Conservation (phyloP, 1,284 basidiomycete species). For the Spongispora temasekensis region DNA sequence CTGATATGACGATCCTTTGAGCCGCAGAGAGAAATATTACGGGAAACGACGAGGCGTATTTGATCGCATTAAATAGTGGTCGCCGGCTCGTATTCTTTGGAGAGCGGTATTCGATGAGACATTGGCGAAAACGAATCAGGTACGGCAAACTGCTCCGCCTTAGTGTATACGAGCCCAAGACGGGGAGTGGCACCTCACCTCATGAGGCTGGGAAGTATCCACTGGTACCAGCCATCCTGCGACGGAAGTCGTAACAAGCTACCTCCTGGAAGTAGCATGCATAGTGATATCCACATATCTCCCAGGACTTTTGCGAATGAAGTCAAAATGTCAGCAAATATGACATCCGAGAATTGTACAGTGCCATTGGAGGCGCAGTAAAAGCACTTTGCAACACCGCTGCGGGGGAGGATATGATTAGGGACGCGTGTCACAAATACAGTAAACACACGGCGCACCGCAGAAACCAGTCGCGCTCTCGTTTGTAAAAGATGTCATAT, state of each 20-base stretch:
- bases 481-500: constrained; percentile 62
- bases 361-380: constrained; percentile 61
- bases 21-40: constrained; percentile 93
- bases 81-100: constrained; percentile 66
- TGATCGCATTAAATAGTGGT: constrained; percentile 91
- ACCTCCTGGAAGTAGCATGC: constrained; percentile 78
- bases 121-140: constrained; percentile 89
- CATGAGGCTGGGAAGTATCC: constrained; percentile 83
- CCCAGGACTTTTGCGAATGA: constrained; percentile 97
- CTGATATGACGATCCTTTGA: constrained; percentile 67
- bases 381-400: constrained; percentile 56
- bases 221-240: constrained; percentile 64
- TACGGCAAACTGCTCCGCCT: constrained; percentile 76
- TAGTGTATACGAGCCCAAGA: constrained; percentile 6
- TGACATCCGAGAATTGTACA: constrained; percentile 88
- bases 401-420: constrained; percentile 10
- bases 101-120: constrained; percentile 81
- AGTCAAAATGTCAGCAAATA: constrained; percentile 95
- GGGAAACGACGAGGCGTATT: constrained; percentile 98
- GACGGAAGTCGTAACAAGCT: constrained; percentile 67
- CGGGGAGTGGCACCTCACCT: constrained; percentile 54
- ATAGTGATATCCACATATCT: constrained; percentile 87
- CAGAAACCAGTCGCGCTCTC: constrained; percentile 74
- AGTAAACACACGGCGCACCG: constrained; percentile 50
- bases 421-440: neutral